Conservation (phyloP, 2,329 filamentous ascomycete species). For the Stemphylium lycopersici region DNA sequence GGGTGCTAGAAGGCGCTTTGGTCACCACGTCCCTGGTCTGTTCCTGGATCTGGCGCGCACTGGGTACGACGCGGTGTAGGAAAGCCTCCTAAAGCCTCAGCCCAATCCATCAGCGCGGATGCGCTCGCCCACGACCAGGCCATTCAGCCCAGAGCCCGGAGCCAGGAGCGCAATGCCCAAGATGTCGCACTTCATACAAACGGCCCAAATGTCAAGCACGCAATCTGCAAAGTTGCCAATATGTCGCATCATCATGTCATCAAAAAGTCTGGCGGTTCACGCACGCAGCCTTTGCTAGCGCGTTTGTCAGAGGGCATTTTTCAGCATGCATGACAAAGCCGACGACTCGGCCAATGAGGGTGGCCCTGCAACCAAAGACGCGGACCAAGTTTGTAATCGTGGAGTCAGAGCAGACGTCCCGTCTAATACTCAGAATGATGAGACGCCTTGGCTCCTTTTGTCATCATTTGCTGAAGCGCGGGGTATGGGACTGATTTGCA, state of each 20-base stretch:
- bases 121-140: too few relatives aligned
- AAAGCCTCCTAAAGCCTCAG: not conserved
- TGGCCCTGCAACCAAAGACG: constrained; percentile 1
- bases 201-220: not conserved
- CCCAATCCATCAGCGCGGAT: not conserved
- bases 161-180: too few relatives aligned
- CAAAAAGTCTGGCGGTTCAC: constrained; percentile 9
- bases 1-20: constrained; percentile 11
- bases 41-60: constrained; percentile 6
- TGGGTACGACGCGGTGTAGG: not conserved
- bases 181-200: too few relatives aligned
- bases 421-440: constrained; percentile 7
- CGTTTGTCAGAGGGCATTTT: constrained; percentile 39
- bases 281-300: constrained; percentile 10
- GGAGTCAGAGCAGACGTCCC: constrained; percentile 13
- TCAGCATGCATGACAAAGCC: constrained; percentile 36
- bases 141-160: too few relatives aligned
- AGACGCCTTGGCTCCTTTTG: constrained; percentile 12
- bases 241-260: constrained; percentile 24
- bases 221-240: not conserved
- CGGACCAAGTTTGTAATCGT: constrained; percentile 15
- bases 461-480: constrained; percentile 10
- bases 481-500: constrained; percentile 1
- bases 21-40: constrained; percentile 8
- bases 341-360: constrained; percentile 22